phyloP scores from a whole-genome alignment of 306 rosid species.

The Canavalia ensiformis region DNA sequence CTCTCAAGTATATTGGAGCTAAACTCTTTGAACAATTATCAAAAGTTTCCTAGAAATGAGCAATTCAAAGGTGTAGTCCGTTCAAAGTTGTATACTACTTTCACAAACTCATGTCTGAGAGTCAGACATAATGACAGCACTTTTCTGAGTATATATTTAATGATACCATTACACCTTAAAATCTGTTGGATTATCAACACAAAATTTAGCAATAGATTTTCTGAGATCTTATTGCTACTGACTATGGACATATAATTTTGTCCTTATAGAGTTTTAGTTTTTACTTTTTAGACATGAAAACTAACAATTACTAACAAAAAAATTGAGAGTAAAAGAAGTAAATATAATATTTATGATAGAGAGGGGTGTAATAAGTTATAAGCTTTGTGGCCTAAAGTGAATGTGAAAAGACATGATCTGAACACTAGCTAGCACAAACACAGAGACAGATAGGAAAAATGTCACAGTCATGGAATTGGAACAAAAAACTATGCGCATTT shows the following conservation, averaged over 20 bases:
- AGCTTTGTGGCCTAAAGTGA: slow-evolving; percentile 50
- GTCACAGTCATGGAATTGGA: slow-evolving; percentile 57
- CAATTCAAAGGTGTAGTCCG: slow-evolving; percentile 40
- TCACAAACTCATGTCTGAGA: slow-evolving; percentile 8
- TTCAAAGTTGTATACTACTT: slow-evolving; percentile 27
- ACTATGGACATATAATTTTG: neutral
- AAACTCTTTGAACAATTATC: slow-evolving; percentile 26
- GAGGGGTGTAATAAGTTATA: neutral
- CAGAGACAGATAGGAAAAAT: slow-evolving; percentile 47
- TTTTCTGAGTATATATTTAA: slow-evolving; percentile 26
- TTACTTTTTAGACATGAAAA: too few relatives aligned
- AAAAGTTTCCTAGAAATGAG: slow-evolving; percentile 7
- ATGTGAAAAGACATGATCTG: slow-evolving; percentile 43
- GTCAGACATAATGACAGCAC: neutral
- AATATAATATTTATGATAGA: neutral
- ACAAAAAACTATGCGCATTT: slow-evolving; percentile 57
- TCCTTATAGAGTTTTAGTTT: neutral
- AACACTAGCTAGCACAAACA: slow-evolving; percentile 38
- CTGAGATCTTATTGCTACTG: neutral
- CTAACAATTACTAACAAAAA: neutral
- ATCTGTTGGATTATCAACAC: slow-evolving; percentile 19
- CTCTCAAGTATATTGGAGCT: slow-evolving; percentile 7
- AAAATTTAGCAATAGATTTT: neutral
- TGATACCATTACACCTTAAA: neutral
- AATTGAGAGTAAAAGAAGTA: neutral